These are phyloP conservation scores for Starmerella sirachaensis DNA, from an alignment of 805 yeast species.

Conservation along the genomic window DNA sequence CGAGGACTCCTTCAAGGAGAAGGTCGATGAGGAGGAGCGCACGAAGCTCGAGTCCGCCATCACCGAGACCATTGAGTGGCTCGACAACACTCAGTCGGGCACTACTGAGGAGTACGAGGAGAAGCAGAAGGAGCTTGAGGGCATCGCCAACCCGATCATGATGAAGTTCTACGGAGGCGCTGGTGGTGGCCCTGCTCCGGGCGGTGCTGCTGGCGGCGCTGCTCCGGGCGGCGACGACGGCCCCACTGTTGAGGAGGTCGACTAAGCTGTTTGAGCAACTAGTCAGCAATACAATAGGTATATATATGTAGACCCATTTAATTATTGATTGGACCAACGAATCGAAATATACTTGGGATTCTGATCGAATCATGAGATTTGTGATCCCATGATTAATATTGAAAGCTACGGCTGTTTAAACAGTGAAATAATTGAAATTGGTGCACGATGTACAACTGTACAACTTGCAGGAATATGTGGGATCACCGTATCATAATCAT, in stretches of 20 bases:
- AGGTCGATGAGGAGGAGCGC: slow-evolving; percentile 30
- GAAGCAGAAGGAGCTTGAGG: slow-evolving; percentile 92
- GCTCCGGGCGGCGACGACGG: slow-evolving; percentile 35
- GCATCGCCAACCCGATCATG: slow-evolving; percentile 91
- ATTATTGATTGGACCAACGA: background rate
- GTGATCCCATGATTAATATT: too few relatives aligned
- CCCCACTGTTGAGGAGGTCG: slow-evolving; percentile 76
- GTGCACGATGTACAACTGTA: too few relatives aligned
- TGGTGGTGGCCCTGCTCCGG: slow-evolving; percentile 61
- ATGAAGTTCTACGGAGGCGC: slow-evolving; percentile 92
- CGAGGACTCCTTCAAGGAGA: slow-evolving; percentile 69
- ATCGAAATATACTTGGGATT: background rate
- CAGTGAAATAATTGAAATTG: too few relatives aligned
- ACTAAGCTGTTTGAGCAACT: slow-evolving; percentile 33
- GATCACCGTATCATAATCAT: too few relatives aligned
- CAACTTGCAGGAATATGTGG: too few relatives aligned
- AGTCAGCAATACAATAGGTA: too few relatives aligned
- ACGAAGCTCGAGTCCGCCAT: slow-evolving; percentile 24
- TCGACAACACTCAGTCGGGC: slow-evolving; percentile 87
- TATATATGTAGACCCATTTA: slow-evolving; percentile 1
- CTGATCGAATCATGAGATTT: too few relatives aligned
- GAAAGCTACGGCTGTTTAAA: too few relatives aligned
- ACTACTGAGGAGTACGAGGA: slow-evolving; percentile 83
- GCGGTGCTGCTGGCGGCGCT: slow-evolving; percentile 50
- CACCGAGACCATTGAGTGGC: slow-evolving; percentile 43